These are phyloP conservation scores for Ceratocystis cubensis DNA, from an alignment of 2,329 filamentous ascomycete species.

Conservation along the genomic window DNA sequence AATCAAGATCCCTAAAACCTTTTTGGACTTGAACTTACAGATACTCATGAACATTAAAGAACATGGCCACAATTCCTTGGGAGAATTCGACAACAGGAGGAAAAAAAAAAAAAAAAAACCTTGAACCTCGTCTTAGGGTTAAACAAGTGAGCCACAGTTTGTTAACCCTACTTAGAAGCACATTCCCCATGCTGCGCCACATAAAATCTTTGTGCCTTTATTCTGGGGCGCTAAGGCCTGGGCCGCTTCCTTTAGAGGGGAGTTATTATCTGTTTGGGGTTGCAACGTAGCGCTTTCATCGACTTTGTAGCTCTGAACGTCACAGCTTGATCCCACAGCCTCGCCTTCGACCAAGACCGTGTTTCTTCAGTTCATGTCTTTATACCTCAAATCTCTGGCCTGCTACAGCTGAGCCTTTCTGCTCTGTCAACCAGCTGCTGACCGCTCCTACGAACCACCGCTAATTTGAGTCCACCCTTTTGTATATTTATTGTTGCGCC, in stretches of 20 bases:
- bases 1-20: not conserved
- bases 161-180: not conserved
- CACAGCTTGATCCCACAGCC: not conserved
- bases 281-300: not conserved
- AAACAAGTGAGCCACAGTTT: not conserved
- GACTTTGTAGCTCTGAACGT: not conserved
- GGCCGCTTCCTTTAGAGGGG: not conserved
- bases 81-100: no score
- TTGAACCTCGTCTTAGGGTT: not conserved
- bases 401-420: slow-evolving; percentile 16
- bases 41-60: no score
- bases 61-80: no score
- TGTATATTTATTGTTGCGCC: not conserved
- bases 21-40: not conserved
- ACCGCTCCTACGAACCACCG: not conserved
- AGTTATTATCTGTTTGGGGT: not conserved
- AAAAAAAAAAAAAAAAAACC: not conserved
- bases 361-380: not conserved
- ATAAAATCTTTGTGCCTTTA: not conserved
- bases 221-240: not conserved
- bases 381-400: not conserved
- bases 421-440: slow-evolving; percentile 24
- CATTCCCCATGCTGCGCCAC: not conserved
- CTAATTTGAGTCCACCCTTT: not conserved
- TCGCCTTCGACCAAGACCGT: not conserved